Conservation (phyloP, 495 filamentous ascomycete species). For the Daldinia concentrica region DNA sequence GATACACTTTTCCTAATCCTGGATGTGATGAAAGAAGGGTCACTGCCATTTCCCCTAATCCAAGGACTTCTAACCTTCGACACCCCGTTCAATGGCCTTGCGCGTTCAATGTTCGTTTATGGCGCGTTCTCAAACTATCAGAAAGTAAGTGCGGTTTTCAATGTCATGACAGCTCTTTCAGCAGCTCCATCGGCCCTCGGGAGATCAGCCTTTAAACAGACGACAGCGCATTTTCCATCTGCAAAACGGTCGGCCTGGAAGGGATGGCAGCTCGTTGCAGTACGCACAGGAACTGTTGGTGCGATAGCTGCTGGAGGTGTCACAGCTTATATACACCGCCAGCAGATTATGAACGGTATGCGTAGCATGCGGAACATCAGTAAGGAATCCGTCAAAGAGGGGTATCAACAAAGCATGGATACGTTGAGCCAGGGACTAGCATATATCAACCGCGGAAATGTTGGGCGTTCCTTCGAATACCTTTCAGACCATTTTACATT, state of each 20-base stretch:
- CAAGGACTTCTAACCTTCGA: conserved; percentile 92
- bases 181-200: conserved; percentile 59
- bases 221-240: conserved; percentile 32
- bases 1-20: conserved; percentile 74
- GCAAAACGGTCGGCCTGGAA: conserved; percentile 55
- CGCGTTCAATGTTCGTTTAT: conserved; percentile 88
- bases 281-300: conserved; percentile 84
- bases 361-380: conserved; percentile 51
- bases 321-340: conserved; percentile 82
- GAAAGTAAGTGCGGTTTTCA: conserved; percentile 78
- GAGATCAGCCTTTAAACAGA: conserved; percentile 54
- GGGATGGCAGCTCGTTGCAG: conserved; percentile 83
- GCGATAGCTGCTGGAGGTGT: conserved; percentile 91
- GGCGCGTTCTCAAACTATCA: conserved; percentile 90
- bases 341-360: conserved; percentile 71
- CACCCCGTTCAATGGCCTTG: conserved; percentile 91
- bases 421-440: conserved; percentile 59
- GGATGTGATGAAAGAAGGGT: conserved; percentile 48
- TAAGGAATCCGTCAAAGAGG: conserved; percentile 51
- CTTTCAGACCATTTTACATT: conserved; percentile 60
- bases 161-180: conserved; percentile 67
- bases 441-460: conserved; percentile 59
- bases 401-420: conserved; percentile 56
- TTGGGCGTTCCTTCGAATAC: conserved; percentile 58
- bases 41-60: conserved; percentile 69